These are phyloP conservation scores for Triangularia verruculosa DNA, from an alignment of 2,329 filamentous ascomycete genomes.

Conservation along the genomic window DNA sequence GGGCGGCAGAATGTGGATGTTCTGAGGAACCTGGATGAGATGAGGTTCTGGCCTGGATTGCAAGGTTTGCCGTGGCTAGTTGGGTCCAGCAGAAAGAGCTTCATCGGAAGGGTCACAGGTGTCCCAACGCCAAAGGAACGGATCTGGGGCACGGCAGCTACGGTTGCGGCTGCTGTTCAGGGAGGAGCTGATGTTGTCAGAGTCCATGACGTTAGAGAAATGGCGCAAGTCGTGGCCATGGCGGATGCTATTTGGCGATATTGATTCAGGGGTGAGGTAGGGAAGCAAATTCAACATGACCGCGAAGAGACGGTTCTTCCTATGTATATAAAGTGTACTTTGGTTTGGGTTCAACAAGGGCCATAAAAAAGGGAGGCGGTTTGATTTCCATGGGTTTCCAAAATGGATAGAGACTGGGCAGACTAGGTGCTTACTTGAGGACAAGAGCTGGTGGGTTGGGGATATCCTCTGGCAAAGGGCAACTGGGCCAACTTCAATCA, in stretches of 20 bases:
- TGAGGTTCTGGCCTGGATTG: slow-evolving; percentile 64
- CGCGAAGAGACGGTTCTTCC: not conserved
- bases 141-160: slow-evolving; percentile 82
- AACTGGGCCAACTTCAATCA: too few relatives aligned
- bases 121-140: slow-evolving; percentile 68
- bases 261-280: slow-evolving; percentile 1
- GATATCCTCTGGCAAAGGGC: too few relatives aligned
- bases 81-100: slow-evolving; percentile 83
- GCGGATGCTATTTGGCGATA: slow-evolving; percentile 86
- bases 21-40: slow-evolving; percentile 61
- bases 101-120: slow-evolving; percentile 79
- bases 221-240: slow-evolving; percentile 81
- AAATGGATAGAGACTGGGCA: not conserved
- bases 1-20: slow-evolving; percentile 77
- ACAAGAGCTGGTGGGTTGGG: not conserved
- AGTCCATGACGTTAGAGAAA: slow-evolving; percentile 87
- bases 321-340: not conserved
- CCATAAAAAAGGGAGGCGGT: not conserved
- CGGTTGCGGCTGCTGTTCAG: slow-evolving; percentile 78
- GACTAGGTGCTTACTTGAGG: not conserved
- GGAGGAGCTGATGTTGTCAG: slow-evolving; percentile 89
- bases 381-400: not conserved
- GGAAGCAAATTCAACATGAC: slow-evolving; percentile 16
- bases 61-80: slow-evolving; percentile 80
- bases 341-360: not conserved